phyloP scores from a whole-genome alignment of 495 filamentous ascomycete species.

The Podospora australis region DNA sequence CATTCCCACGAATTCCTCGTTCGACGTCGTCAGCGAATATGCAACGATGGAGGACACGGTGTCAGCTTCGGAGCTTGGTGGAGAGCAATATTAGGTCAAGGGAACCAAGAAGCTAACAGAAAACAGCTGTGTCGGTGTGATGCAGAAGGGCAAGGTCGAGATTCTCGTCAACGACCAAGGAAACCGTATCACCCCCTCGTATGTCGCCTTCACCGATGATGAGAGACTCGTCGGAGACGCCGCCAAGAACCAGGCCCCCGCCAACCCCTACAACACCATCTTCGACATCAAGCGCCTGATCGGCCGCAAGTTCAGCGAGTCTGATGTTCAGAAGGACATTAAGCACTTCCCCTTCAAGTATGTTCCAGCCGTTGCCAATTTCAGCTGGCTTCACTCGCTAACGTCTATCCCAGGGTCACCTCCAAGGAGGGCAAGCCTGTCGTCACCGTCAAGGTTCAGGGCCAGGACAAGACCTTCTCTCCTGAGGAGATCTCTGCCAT shows the following conservation, averaged over 20 bases:
- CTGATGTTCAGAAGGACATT: slow-evolving; percentile 74
- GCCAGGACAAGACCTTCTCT: slow-evolving; percentile 68
- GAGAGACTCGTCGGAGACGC: slow-evolving; percentile 97
- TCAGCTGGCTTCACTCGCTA: background rate
- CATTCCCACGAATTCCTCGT: background rate
- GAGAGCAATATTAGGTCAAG: background rate
- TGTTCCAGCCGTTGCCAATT: too few relatives aligned
- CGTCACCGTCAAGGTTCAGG: slow-evolving; percentile 70
- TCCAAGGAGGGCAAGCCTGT: slow-evolving; percentile 77
- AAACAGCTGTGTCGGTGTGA: slow-evolving; percentile 75
- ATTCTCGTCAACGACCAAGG: slow-evolving; percentile 96
- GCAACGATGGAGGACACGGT: slow-evolving; percentile 2
- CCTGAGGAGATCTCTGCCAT: slow-evolving; percentile 86
- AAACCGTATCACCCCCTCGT: slow-evolving; percentile 98
- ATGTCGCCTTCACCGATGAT: slow-evolving; percentile 97
- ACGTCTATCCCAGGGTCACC: slow-evolving; percentile 43
- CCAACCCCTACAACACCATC: slow-evolving; percentile 83
- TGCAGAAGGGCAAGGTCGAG: slow-evolving; percentile 98
- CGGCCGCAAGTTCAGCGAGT: slow-evolving; percentile 82
- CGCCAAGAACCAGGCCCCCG: slow-evolving; percentile 97
- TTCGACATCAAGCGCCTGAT: slow-evolving; percentile 94
- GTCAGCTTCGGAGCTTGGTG: slow-evolving; percentile 5
- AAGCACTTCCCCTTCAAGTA: slow-evolving; percentile 87
- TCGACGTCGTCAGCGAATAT: background rate
- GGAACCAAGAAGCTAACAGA: slow-evolving; percentile 17